phyloP scores from a whole-genome alignment of 345 rosid genomes.

The Aegle marmelos region DNA sequence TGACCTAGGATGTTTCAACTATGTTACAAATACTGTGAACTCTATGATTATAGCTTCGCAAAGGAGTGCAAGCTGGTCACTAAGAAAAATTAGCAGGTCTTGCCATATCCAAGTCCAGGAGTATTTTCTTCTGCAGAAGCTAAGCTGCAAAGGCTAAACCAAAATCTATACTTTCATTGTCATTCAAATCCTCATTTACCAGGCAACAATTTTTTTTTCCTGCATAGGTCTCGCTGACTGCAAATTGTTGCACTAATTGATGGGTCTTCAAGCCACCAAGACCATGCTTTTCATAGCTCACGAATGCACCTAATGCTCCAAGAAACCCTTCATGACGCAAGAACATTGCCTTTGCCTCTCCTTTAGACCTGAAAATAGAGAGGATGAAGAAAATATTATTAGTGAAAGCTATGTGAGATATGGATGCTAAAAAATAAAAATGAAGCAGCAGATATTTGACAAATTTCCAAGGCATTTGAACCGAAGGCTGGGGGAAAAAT shows the following conservation, averaged over 20 bases:
- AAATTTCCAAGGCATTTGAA: neutral
- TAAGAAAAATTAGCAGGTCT: neutral
- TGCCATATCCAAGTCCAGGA: neutral
- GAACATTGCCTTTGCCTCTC: conserved; percentile 87
- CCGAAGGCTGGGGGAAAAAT: neutral
- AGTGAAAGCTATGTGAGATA: neutral
- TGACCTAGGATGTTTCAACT: conserved; percentile 11
- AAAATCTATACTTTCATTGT: conserved; percentile 35
- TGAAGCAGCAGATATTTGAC: neutral
- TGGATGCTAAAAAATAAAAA: conserved; percentile 1
- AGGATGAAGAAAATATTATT: neutral
- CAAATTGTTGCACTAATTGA: conserved; percentile 14
- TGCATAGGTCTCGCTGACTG: conserved; percentile 5
- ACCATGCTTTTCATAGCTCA: conserved; percentile 41
- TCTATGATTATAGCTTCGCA: neutral
- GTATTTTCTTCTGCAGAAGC: neutral
- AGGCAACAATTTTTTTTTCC: conserved; percentile 27
- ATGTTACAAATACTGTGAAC: neutral
- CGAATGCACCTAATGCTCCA: conserved; percentile 80
- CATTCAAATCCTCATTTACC: conserved; percentile 17
- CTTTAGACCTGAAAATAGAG: conserved; percentile 61
- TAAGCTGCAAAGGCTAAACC: conserved; percentile 22
- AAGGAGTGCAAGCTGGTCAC: neutral
- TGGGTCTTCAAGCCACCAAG: conserved; percentile 18
- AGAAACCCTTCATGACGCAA: conserved; percentile 84